Percentiles rank a stretch among this genome's conserved stretches.
These are phyloP conservation scores for Exophiala oligosperma DNA, from an alignment of 2,329 filamentous ascomycete genomes.

Conservation along the genomic window DNA sequence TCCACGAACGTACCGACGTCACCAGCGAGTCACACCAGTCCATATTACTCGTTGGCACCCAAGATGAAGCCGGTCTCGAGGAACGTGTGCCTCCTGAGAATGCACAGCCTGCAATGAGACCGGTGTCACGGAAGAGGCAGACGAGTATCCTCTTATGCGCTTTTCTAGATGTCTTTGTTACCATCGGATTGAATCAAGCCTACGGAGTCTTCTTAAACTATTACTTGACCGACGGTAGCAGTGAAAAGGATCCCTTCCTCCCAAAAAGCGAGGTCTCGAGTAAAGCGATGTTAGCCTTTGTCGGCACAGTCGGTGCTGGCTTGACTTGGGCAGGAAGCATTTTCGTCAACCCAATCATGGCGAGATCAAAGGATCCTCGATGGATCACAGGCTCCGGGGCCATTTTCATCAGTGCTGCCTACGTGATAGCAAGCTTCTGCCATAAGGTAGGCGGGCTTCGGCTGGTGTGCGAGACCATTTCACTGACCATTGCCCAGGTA, in stretches of 20 bases:
- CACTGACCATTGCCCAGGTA: conserved; percentile 37
- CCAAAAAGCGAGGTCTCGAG: conserved; percentile 34
- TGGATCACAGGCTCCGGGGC: conserved; percentile 46
- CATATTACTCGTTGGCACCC: conserved; percentile 11
- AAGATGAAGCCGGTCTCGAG: conserved; percentile 15
- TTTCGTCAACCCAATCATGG: conserved; percentile 50
- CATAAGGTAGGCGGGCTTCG: conserved; percentile 25
- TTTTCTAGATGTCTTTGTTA: conserved; percentile 48
- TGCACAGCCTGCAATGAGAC: conserved; percentile 32
- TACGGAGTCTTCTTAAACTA: conserved; percentile 54
- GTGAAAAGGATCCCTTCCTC: conserved; percentile 42
- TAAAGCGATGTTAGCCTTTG: conserved; percentile 50
- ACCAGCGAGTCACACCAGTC: conserved; percentile 1
- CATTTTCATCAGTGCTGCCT: conserved; percentile 43
- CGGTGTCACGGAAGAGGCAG: conserved; percentile 44
- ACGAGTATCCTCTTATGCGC: conserved; percentile 44
- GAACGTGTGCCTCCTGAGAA: conserved; percentile 14
- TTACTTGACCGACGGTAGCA: conserved; percentile 40
- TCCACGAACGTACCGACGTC: not conserved
- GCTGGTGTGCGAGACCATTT: not conserved
- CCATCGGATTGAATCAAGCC: conserved; percentile 52
- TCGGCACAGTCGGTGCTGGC: conserved; percentile 51
- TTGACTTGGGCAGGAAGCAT: conserved; percentile 54
- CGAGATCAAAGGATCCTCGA: conserved; percentile 41
- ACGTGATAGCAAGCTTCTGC: conserved; percentile 42